Conservation (phyloP, 1,284 basidiomycete species). For the Cryptococcus sp. region DNA sequence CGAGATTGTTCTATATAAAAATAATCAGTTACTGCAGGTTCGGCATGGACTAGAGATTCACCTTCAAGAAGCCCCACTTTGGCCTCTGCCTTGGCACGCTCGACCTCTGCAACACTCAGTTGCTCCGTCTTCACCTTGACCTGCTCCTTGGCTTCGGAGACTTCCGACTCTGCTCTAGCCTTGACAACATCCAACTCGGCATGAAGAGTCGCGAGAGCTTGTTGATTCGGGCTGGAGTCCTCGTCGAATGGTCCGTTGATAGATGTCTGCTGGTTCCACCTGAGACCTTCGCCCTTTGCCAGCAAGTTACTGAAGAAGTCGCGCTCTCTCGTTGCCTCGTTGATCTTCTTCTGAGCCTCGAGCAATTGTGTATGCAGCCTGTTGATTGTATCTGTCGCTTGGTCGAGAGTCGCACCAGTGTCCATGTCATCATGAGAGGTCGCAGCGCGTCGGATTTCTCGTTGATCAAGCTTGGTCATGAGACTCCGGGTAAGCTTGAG, state of each 20-base stretch:
- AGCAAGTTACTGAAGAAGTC: slow-evolving; percentile 82
- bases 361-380: slow-evolving; percentile 72
- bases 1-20: slow-evolving; percentile 46
- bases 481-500: slow-evolving; percentile 80
- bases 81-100: slow-evolving; percentile 76
- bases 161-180: slow-evolving; percentile 67
- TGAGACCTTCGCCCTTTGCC: slow-evolving; percentile 45
- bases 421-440: slow-evolving; percentile 66
- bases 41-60: slow-evolving; percentile 46
- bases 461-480: slow-evolving; percentile 72
- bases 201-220: slow-evolving; percentile 35
- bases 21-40: not conserved
- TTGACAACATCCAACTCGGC: slow-evolving; percentile 64
- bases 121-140: slow-evolving; percentile 67
- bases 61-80: slow-evolving; percentile 71
- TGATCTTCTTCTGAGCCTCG: slow-evolving; percentile 67
- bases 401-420: slow-evolving; percentile 67
- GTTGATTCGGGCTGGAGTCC: slow-evolving; percentile 19
- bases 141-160: slow-evolving; percentile 65
- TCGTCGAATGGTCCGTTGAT: slow-evolving; percentile 27
- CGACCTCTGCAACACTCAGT: slow-evolving; percentile 64
- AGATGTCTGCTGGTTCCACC: slow-evolving; percentile 20
- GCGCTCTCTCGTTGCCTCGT: slow-evolving; percentile 79
- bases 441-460: slow-evolving; percentile 68
- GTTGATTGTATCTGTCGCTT: slow-evolving; percentile 83